A percentile compares a stretch with the other conserved stretches of the same genome.
Conservation (phyloP, 2,329 filamentous ascomycete species). For the Pseudodiploospora longispora region DNA sequence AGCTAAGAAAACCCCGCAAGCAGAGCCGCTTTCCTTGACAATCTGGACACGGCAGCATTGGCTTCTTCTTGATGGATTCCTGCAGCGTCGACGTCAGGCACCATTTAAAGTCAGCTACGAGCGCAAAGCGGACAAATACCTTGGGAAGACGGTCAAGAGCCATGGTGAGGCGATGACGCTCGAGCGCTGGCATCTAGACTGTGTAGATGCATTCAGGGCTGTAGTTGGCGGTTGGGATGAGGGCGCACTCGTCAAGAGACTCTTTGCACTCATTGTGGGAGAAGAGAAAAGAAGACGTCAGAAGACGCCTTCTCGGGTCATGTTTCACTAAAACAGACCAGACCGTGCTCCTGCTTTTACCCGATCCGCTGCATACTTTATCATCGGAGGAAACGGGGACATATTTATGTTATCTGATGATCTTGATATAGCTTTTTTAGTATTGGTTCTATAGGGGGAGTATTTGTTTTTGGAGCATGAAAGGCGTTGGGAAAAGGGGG, state of each 20-base stretch:
- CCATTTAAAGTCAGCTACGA: slow-evolving; percentile 24
- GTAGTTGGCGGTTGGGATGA: slow-evolving; percentile 45
- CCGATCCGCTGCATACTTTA: too few relatives aligned
- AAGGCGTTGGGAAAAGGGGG: slow-evolving; percentile 4
- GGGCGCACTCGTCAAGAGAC: slow-evolving; percentile 38
- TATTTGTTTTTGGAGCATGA: slow-evolving; percentile 2
- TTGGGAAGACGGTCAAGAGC: slow-evolving; percentile 41
- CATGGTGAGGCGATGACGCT: slow-evolving; percentile 39
- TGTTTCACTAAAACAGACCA: slow-evolving; percentile 22
- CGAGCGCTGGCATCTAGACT: slow-evolving; percentile 49
- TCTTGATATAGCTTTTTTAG: background rate
- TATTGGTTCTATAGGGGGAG: background rate
- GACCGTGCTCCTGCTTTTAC: too few relatives aligned
- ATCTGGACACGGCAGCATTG: slow-evolving; percentile 46
- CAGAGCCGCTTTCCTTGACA: slow-evolving; percentile 29
- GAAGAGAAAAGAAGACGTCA: slow-evolving; percentile 29
- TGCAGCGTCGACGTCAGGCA: slow-evolving; percentile 39
- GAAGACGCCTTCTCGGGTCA: slow-evolving; percentile 13
- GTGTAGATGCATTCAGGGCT: slow-evolving; percentile 44
- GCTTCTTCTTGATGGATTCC: slow-evolving; percentile 42
- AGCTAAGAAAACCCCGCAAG: slow-evolving; percentile 7
- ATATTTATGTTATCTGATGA: too few relatives aligned
- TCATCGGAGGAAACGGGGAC: too few relatives aligned
- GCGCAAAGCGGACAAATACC: slow-evolving; percentile 25
- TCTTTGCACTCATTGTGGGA: slow-evolving; percentile 45